Percentiles rank a stretch among this genome's conserved stretches.
Conservation (phyloP, 2,329 filamentous ascomycete genomes). For the Akanthomyces uredinophilus region DNA sequence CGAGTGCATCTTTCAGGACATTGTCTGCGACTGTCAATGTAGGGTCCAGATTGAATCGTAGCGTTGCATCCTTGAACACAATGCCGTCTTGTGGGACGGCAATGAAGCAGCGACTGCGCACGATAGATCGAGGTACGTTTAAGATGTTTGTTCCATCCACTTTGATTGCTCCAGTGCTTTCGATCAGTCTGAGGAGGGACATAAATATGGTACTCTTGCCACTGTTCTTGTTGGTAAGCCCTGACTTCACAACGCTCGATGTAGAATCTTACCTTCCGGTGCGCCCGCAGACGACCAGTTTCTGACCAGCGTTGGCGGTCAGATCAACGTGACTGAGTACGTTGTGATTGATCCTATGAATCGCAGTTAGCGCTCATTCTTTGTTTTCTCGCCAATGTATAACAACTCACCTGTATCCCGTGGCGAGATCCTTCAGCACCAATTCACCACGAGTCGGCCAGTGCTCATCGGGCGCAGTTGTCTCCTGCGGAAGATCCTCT, state of each 20-base stretch:
- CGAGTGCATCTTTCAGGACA: constrained; percentile 13
- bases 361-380: neutral
- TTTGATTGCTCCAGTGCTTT: constrained; percentile 22
- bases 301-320: constrained; percentile 17
- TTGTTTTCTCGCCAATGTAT: neutral
- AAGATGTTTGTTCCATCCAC: constrained; percentile 27
- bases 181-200: constrained; percentile 17
- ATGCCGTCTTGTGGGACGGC: constrained; percentile 28
- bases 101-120: constrained; percentile 27
- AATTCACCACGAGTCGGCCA: constrained; percentile 21
- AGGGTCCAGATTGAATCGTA: constrained; percentile 21
- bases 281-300: constrained; percentile 22
- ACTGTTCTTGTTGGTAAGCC: constrained; percentile 19
- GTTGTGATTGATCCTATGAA: constrained; percentile 2
- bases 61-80: constrained; percentile 17
- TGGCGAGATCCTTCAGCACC: constrained; percentile 16
- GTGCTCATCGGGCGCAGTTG: constrained; percentile 2
- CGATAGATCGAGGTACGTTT: constrained; percentile 18
- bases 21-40: constrained; percentile 7
- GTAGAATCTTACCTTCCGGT: constrained; percentile 21
- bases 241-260: neutral
- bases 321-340: constrained; percentile 19
- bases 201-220: constrained; percentile 24
- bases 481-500: constrained; percentile 16
- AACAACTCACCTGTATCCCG: constrained; percentile 18